Evolutionary conservation across 1,284 basidiomycete genomes (phyloP), one percentile per base, ranked within the genome.

Genomic region (Boletus mariae): DNA sequence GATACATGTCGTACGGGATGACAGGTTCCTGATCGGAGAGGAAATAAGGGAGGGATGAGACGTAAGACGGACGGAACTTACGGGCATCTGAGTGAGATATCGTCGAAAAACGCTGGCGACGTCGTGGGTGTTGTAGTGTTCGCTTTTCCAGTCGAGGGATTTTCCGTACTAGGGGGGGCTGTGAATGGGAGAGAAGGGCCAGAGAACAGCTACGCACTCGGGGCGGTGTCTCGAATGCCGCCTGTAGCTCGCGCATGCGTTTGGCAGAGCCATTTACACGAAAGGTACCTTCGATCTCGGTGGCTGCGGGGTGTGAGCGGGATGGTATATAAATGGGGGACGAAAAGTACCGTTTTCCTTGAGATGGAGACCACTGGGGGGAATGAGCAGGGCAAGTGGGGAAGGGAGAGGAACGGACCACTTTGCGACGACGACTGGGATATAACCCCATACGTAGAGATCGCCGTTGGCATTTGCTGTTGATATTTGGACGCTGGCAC

Each of bases 401-500:
- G 50, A 40, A 41, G 38, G 34, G 49, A 58, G 42, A 20, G n/a
- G 3, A 41, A 81, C 86, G 66, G 67, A 93, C 85, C 94, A 97
- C 72, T 98, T 97, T 53, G 95, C 97, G 35, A 99, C 95, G 53
- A 98, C 92, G 51, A 98, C 91, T 9, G 97, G 96, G 42, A 99
- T 92, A 68, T 91, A 93, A 2, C 96, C 92, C 88, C 90, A 94
- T 5, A 93, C 88, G 66, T 91, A 93, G 23, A 93, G 76, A 57
- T 87, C 83, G 9, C 90, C 92, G 58, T 87, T 85, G 13, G 85
- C 78, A 54, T 89, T 90, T 12, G 90, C 87, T n/a, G 95, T 95
- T 17, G 90, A 93, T 69, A 99, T 98, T 66, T 96, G 93, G 1
- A 97, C 94, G 62, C 84, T 90, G 20, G 96, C 95, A 69, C 90